Conservation (phyloP, 352 stramenopile species). For the Globisporangium emineosum region DNA sequence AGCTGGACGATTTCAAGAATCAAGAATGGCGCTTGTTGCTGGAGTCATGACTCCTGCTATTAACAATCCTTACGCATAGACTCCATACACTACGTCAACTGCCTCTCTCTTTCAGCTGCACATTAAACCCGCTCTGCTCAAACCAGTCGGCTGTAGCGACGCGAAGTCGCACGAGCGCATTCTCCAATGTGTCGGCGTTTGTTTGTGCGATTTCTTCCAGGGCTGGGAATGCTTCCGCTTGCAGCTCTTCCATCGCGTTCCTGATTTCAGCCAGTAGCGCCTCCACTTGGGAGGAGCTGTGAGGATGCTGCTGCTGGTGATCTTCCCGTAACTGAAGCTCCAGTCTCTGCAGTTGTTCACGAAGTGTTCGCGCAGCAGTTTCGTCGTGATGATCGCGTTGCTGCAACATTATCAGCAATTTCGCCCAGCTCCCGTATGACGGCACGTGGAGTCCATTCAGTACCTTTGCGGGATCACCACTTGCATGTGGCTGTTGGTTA, state of each 20-base stretch:
- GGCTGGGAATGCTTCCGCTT: slow-evolving; percentile 15
- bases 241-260: slow-evolving; percentile 16
- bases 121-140: slow-evolving; percentile 29
- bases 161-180: slow-evolving; percentile 23
- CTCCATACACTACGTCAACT: not conserved
- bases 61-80: not conserved
- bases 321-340: slow-evolving; percentile 24
- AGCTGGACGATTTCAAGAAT: not conserved
- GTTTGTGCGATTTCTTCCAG: slow-evolving; percentile 26
- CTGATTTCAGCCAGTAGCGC: slow-evolving; percentile 20
- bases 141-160: slow-evolving; percentile 30
- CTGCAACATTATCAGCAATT: slow-evolving; percentile 19
- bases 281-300: not conserved
- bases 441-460: slow-evolving; percentile 19
- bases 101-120: slow-evolving; percentile 6
- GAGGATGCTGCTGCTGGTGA: not conserved
- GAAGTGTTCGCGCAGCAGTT: not conserved
- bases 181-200: slow-evolving; percentile 23
- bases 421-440: slow-evolving; percentile 23
- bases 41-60: not conserved
- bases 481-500: not conserved
- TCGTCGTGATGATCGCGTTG: not conserved
- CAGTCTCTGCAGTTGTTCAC: slow-evolving; percentile 13
- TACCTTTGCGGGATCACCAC: slow-evolving; percentile 21
- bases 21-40: no score